Evolutionary conservation across 2,329 filamentous ascomycete genomes (phyloP).

Genomic region (Thelonectria discophora): DNA sequence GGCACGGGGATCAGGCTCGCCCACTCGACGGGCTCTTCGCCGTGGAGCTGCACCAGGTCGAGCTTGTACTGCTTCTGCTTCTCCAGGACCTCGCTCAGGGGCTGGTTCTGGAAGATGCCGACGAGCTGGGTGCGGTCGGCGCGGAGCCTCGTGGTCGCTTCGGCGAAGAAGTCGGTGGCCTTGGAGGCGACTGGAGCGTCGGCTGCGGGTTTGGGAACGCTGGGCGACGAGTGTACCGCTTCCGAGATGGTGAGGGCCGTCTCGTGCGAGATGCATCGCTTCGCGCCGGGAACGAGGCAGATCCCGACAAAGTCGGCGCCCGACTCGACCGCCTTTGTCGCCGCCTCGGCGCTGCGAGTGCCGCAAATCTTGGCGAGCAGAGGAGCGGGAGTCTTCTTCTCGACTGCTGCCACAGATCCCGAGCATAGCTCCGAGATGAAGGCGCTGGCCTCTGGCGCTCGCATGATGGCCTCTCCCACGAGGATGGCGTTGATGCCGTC

Average conservation of each 20-base stretch:
- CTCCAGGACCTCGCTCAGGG: slow-evolving; percentile 81
- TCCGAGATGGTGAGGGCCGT: slow-evolving; percentile 83
- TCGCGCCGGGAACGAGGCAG: slow-evolving; percentile 84
- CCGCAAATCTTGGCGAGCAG: slow-evolving; percentile 95
- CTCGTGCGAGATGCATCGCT: slow-evolving; percentile 81
- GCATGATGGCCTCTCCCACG: slow-evolving; percentile 96
- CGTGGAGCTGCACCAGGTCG: slow-evolving; percentile 93
- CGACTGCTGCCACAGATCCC: slow-evolving; percentile 52
- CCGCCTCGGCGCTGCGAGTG: slow-evolving; percentile 83
- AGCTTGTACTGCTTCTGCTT: slow-evolving; percentile 80
- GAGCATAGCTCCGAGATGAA: slow-evolving; percentile 90
- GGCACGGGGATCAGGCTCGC: slow-evolving; percentile 88
- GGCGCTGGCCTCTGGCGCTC: slow-evolving; percentile 78
- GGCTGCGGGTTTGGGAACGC: slow-evolving; percentile 48
- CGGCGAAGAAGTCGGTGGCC: slow-evolving; percentile 77
- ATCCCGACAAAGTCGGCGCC: slow-evolving; percentile 95
- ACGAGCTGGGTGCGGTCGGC: slow-evolving; percentile 77
- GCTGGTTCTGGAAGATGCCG: slow-evolving; percentile 93
- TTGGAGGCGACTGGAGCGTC: slow-evolving; percentile 42
- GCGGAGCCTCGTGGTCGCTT: slow-evolving; percentile 58
- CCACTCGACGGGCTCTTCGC: slow-evolving; percentile 93
- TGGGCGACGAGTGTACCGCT: slow-evolving; percentile 75
- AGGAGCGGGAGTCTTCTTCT: slow-evolving; percentile 49
- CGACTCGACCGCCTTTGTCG: slow-evolving; percentile 80
- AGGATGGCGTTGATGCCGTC: slow-evolving; percentile 93